Evolutionary conservation across 352 stramenopile species (phyloP).

Genomic region (Phytopythium aichiense): DNA sequence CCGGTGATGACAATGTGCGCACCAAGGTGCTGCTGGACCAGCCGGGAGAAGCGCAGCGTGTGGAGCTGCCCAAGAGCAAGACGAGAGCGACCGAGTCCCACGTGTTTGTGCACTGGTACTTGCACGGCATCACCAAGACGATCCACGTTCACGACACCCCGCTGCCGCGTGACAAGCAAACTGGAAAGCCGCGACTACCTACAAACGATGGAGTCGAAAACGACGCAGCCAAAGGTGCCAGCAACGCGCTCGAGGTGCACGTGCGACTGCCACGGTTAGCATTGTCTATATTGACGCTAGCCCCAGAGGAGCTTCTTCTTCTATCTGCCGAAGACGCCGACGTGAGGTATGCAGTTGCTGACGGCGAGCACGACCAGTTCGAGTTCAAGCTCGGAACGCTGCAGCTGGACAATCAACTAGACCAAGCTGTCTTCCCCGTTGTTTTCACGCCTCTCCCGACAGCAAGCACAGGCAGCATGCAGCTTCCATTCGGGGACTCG

Average conservation of each 20-base stretch:
- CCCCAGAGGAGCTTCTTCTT: slow-evolving; percentile 68
- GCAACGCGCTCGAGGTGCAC: slow-evolving; percentile 51
- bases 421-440: slow-evolving; percentile 72
- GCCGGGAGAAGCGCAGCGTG: slow-evolving; percentile 50
- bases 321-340: slow-evolving; percentile 67
- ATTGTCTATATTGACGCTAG: slow-evolving; percentile 71
- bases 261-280: slow-evolving; percentile 60
- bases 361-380: slow-evolving; percentile 74
- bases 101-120: slow-evolving; percentile 77
- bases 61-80: slow-evolving; percentile 51
- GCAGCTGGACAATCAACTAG: slow-evolving; percentile 82
- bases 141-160: slow-evolving; percentile 70
- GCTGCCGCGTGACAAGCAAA: slow-evolving; percentile 59
- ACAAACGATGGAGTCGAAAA: slow-evolving; percentile 7
- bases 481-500: slow-evolving; percentile 3
- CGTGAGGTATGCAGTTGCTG: slow-evolving; percentile 57
- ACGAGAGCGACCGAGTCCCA: slow-evolving; percentile 11
- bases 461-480: slow-evolving; percentile 8
- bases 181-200: slow-evolving; percentile 39
- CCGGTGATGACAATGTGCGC: slow-evolving; percentile 27
- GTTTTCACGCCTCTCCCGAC: slow-evolving; percentile 72
- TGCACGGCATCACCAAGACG: slow-evolving; percentile 81
- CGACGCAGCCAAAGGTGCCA: slow-evolving; percentile 19
- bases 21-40: slow-evolving; percentile 75
- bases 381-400: slow-evolving; percentile 81